Conservation (phyloP, 805 yeast species). For the Clavispora phyllophila region DNA sequence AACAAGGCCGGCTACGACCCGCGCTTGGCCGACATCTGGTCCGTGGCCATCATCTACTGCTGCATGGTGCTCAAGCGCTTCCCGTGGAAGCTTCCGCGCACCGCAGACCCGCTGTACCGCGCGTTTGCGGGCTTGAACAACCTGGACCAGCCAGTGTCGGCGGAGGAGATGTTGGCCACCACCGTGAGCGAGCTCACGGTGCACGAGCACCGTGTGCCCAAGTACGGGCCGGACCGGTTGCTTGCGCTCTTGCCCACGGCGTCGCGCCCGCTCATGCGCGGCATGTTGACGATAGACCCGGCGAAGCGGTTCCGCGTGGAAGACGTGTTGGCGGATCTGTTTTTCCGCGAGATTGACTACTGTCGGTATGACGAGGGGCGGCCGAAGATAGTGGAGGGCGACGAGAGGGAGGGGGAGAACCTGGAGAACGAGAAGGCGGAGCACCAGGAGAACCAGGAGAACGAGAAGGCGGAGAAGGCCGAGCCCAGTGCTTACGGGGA, state of each 20-base stretch:
- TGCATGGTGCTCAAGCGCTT: conserved; percentile 84
- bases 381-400: conserved; percentile 9
- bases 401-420: background rate
- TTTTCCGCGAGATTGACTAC: conserved; percentile 50
- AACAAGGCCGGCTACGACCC: conserved; percentile 62
- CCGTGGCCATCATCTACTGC: conserved; percentile 85
- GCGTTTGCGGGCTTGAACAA: conserved; percentile 40
- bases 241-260: conserved; percentile 66
- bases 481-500: no score
- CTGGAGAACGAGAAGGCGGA: background rate
- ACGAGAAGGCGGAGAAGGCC: no score
- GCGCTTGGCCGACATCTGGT: conserved; percentile 87
- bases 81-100: conserved; percentile 94
- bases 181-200: conserved; percentile 10
- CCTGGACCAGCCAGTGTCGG: conserved; percentile 8
- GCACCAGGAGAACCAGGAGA: no score
- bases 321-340: conserved; percentile 52
- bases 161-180: conserved; percentile 8
- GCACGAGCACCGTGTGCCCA: conserved; percentile 8
- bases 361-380: conserved; percentile 38
- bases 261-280: conserved; percentile 54
- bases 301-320: conserved; percentile 53
- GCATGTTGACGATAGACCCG: conserved; percentile 63
- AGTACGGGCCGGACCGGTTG: conserved; percentile 64
- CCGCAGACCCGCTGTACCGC: conserved; percentile 66